Percentiles rank a stretch among this genome's conserved stretches.
phyloP scores from a whole-genome alignment of 805 yeast genomes.

The Teunomyces cretensis region DNA sequence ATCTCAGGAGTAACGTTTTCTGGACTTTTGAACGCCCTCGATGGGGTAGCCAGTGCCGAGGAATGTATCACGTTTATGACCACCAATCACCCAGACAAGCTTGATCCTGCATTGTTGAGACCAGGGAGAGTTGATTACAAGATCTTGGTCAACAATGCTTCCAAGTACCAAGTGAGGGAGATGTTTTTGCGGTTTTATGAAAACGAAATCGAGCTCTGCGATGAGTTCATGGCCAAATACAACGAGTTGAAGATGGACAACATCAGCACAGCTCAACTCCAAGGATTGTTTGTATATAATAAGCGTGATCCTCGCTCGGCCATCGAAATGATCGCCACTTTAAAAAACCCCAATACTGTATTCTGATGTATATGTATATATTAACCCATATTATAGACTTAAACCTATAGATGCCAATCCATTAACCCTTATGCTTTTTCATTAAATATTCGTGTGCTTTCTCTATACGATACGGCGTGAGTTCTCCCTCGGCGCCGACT shows the following conservation, averaged over 20 bases:
- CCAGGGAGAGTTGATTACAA: slow-evolving; percentile 94
- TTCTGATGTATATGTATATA: slow-evolving; percentile 3
- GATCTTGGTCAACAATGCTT: slow-evolving; percentile 82
- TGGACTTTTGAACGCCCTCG: slow-evolving; percentile 89
- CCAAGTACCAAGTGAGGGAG: slow-evolving; percentile 68
- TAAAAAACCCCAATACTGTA: slow-evolving; percentile 30
- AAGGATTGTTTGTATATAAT: slow-evolving; percentile 91
- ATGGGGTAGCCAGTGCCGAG: slow-evolving; percentile 97
- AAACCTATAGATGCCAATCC: not conserved
- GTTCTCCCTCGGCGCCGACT: slow-evolving; percentile 31
- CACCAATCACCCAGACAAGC: slow-evolving; percentile 91
- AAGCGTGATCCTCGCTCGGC: slow-evolving; percentile 82
- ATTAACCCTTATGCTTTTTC: slow-evolving; percentile 37
- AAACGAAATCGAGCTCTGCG: slow-evolving; percentile 52
- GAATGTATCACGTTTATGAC: slow-evolving; percentile 97
- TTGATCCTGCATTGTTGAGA: slow-evolving; percentile 89
- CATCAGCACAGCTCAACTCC: slow-evolving; percentile 91
- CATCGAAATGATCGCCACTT: slow-evolving; percentile 56
- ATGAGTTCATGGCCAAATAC: slow-evolving; percentile 48
- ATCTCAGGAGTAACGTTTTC: slow-evolving; percentile 91
- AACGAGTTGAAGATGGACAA: slow-evolving; percentile 43
- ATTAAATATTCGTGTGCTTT: slow-evolving; percentile 31
- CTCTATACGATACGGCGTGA: slow-evolving; percentile 39
- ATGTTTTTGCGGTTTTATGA: slow-evolving; percentile 92
- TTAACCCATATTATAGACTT: no score